These are phyloP conservation scores for Scheffersomyces illinoinensis DNA, from an alignment of 1,139 yeast genomes.

Conservation along the genomic window DNA sequence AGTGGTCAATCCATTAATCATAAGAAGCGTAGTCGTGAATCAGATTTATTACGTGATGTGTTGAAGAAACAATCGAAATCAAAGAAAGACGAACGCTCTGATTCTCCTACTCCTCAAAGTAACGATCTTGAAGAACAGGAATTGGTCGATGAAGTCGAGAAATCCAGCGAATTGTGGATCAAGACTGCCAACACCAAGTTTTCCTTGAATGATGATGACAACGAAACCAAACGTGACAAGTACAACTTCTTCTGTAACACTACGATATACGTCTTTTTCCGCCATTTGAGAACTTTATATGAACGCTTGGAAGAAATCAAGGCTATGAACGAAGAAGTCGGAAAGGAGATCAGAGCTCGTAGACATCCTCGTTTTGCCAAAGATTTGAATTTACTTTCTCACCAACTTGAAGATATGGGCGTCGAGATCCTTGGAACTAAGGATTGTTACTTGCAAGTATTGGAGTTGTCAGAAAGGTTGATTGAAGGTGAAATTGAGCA, in stretches of 20 bases:
- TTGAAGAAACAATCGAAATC: constrained; percentile 64
- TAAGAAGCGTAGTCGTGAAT: constrained; percentile 59
- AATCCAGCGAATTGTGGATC: constrained; percentile 70
- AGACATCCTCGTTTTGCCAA: constrained; percentile 81
- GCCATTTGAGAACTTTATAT: constrained; percentile 80
- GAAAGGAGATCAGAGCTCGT: constrained; percentile 68
- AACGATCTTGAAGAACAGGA: constrained; percentile 40
- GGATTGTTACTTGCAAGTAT: constrained; percentile 74
- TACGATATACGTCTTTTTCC: constrained; percentile 86
- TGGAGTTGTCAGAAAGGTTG: constrained; percentile 68
- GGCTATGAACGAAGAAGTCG: constrained; percentile 60
- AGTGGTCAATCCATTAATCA: constrained; percentile 13
- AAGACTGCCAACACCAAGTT: constrained; percentile 41
- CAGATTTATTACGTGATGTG: constrained; percentile 72
- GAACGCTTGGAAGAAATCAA: constrained; percentile 80
- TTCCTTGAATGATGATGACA: constrained; percentile 22
- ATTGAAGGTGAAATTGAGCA: constrained; percentile 93
- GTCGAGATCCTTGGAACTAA: constrained; percentile 68
- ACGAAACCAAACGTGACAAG: constrained; percentile 38
- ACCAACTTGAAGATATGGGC: constrained; percentile 80
- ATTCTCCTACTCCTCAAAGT: constrained; percentile 29
- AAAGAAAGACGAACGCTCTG: constrained; percentile 38
- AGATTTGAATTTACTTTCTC: constrained; percentile 80
- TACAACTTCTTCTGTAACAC: constrained; percentile 89
- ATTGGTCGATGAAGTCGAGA: constrained; percentile 46